phyloP scores from a whole-genome alignment of 352 stramenopile genomes.

The Pythium brachiatum region DNA sequence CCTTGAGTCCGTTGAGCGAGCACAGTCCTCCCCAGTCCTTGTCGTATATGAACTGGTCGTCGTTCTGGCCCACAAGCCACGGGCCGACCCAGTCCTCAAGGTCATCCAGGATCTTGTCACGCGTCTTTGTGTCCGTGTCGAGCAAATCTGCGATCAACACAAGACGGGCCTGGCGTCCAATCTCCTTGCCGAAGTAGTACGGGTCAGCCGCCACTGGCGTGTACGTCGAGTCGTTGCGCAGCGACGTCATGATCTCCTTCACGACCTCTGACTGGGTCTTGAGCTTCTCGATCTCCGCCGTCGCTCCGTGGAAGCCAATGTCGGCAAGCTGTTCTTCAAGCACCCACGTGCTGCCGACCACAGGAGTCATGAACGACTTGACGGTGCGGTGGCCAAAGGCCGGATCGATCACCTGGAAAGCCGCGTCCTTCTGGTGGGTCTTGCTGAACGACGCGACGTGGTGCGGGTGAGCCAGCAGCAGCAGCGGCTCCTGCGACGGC shows the following conservation, averaged over 20 bases:
- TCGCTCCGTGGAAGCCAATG: conserved; percentile 40
- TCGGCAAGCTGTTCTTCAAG: conserved; percentile 55
- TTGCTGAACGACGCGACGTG: conserved; percentile 50
- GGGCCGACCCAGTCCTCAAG: conserved; percentile 68
- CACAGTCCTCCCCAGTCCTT: conserved; percentile 91
- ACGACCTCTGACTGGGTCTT: conserved; percentile 29
- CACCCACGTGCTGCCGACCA: conserved; percentile 60
- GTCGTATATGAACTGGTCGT: conserved; percentile 92
- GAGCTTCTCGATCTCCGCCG: conserved; percentile 14
- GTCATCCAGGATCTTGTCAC: conserved; percentile 56
- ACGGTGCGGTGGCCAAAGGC: conserved; percentile 62
- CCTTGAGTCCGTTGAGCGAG: conserved; percentile 87
- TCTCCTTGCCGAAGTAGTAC: conserved; percentile 90
- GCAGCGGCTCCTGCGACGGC: conserved; percentile 26
- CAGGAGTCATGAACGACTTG: conserved; percentile 80
- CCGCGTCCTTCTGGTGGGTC: conserved; percentile 20
- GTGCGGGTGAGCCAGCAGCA: conserved; percentile 79
- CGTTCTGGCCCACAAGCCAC: conserved; percentile 77
- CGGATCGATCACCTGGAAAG: conserved; percentile 39
- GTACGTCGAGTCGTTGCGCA: conserved; percentile 71
- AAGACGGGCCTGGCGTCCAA: conserved; percentile 68
- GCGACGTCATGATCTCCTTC: conserved; percentile 46
- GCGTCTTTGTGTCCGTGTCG: conserved; percentile 34
- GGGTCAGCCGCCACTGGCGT: conserved; percentile 57
- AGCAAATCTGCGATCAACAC: conserved; percentile 82